Percentiles rank a stretch among this genome's conserved stretches.
Conservation (phyloP, 352 stramenopile genomes). For the Phytopythium litorale region DNA sequence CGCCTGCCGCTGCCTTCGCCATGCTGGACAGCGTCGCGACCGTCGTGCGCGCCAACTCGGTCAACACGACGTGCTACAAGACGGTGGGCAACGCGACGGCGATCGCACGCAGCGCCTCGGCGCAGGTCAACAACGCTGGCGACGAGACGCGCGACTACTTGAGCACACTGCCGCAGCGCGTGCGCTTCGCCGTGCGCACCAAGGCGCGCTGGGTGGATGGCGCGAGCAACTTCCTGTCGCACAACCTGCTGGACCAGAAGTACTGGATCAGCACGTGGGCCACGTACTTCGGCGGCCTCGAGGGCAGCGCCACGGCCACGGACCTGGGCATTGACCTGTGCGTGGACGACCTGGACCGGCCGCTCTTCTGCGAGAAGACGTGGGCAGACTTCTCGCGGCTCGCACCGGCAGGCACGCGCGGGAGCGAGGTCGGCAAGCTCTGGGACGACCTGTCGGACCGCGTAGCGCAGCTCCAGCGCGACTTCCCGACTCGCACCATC, state of each 20-base stretch:
- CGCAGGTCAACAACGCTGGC: constrained; percentile 1
- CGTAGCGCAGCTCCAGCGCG: constrained; percentile 22
- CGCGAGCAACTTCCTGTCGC: constrained; percentile 44
- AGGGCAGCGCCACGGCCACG: constrained; percentile 7
- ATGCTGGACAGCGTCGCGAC: constrained; percentile 44
- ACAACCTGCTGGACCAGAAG: constrained; percentile 50
- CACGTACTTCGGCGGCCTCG: constrained; percentile 38
- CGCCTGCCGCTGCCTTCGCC: constrained; percentile 22
- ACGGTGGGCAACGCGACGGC: constrained; percentile 38
- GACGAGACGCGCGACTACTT: constrained; percentile 36
- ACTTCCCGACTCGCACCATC: constrained; percentile 20
- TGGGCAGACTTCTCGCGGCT: constrained; percentile 34
- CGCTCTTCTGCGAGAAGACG: constrained; percentile 53
- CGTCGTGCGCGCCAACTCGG: constrained; percentile 29
- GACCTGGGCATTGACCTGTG: constrained; percentile 46
- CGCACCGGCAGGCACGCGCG: constrained; percentile 8
- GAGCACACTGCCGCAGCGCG: constrained; percentile 37
- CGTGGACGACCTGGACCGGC: constrained; percentile 45
- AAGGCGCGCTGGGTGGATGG: constrained; percentile 49
- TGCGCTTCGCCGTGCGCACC: constrained; percentile 40
- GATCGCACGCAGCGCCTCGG: constrained; percentile 18
- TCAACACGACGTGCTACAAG: constrained; percentile 50
- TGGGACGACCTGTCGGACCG: constrained; percentile 39
- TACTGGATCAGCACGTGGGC: constrained; percentile 56
- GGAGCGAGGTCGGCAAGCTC: constrained; percentile 18